These are phyloP conservation scores for Phylloporus scabripes DNA, from an alignment of 768 basidiomycete genomes.

Conservation along the genomic window DNA sequence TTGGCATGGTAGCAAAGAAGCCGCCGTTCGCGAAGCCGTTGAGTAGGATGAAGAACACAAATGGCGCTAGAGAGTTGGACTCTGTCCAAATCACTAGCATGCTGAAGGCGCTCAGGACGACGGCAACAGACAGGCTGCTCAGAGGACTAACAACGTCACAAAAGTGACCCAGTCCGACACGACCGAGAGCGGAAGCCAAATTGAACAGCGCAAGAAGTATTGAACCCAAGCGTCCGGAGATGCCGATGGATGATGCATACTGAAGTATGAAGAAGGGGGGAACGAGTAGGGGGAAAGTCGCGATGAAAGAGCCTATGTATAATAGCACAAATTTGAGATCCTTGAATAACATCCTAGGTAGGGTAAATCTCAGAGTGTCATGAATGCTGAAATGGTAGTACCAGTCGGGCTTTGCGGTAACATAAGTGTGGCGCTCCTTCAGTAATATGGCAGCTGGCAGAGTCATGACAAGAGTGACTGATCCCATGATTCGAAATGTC, in stretches of 20 bases:
- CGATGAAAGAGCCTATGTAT: slow-evolving; percentile 30
- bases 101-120: slow-evolving; percentile 27
- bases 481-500: slow-evolving; percentile 31
- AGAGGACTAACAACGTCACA: slow-evolving; percentile 29
- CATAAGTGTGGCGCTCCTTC: slow-evolving; percentile 18
- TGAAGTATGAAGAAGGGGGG: slow-evolving; percentile 35
- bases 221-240: slow-evolving; percentile 21
- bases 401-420: slow-evolving; percentile 21
- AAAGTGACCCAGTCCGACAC: slow-evolving; percentile 26
- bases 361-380: not conserved
- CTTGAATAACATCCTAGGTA: slow-evolving; percentile 25
- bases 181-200: slow-evolving; percentile 31
- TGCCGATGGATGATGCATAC: slow-evolving; percentile 28
- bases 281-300: slow-evolving; percentile 34
- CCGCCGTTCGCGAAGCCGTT: slow-evolving; percentile 29
- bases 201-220: slow-evolving; percentile 33
- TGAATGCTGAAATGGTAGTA: slow-evolving; percentile 1
- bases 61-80: slow-evolving; percentile 21
- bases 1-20: slow-evolving; percentile 33
- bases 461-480: slow-evolving; percentile 21
- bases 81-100: slow-evolving; percentile 29
- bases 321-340: slow-evolving; percentile 26
- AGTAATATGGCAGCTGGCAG: slow-evolving; percentile 27
- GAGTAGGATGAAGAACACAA: slow-evolving; percentile 23
- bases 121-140: slow-evolving; percentile 22